Evolutionary conservation across 306 rosid species (phyloP).

Genomic region (Citrullus mucosospermus): DNA sequence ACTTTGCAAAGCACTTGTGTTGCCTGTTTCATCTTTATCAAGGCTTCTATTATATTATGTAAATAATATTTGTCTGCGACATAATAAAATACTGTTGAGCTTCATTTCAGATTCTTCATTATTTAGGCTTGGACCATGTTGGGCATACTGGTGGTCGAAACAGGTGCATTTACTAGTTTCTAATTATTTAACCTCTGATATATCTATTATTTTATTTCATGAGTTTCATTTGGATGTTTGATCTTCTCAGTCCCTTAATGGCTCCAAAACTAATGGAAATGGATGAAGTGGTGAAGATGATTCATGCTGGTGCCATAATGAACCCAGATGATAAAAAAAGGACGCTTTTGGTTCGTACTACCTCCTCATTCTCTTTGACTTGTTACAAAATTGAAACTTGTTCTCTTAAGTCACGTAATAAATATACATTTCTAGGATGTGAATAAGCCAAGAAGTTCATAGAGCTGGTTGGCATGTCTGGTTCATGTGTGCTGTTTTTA

Average conservation of each 20-base stretch:
- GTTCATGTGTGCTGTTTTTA: too few relatives aligned
- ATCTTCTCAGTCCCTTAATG: conserved; percentile 65
- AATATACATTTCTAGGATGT: not conserved
- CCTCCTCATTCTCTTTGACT: not conserved
- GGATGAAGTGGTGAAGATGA: conserved; percentile 86
- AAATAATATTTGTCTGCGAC: not conserved
- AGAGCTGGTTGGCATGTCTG: too few relatives aligned
- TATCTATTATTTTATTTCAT: conserved; percentile 9
- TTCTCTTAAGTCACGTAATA: not conserved
- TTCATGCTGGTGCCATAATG: conserved; percentile 35
- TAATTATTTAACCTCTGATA: not conserved
- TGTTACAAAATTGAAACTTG: not conserved
- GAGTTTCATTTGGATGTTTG: conserved; percentile 18
- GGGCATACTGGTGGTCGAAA: conserved; percentile 93
- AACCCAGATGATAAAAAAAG: conserved; percentile 32
- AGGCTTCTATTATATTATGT: not conserved
- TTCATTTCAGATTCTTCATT: conserved; percentile 86
- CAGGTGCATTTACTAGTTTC: conserved; percentile 30
- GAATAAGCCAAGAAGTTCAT: not conserved
- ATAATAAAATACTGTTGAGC: conserved; percentile 10
- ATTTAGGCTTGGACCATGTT: conserved; percentile 93
- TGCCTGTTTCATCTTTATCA: not conserved
- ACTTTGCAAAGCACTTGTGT: not conserved
- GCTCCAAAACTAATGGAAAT: conserved; percentile 77
- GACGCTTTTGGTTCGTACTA: conserved; percentile 75